Evolutionary conservation across 805 yeast species (phyloP), one percentile per base, ranked within the genome.

Genomic region (Teunomyces barrocoloradensis): DNA sequence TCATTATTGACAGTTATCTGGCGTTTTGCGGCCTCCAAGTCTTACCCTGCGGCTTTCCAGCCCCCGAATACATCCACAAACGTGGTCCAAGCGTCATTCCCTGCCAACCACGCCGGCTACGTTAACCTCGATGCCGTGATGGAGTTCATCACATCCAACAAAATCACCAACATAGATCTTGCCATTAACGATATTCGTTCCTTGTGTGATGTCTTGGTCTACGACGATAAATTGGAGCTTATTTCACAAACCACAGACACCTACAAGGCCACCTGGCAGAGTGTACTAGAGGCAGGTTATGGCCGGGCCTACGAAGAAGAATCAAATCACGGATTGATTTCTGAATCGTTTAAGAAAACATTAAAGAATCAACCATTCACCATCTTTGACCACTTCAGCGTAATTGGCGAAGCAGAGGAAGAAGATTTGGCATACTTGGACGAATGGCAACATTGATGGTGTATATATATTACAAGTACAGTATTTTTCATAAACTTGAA

Each of bases 191-290:
- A 94, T 62, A 84, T 94, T 42, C 74, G 90, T 48, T 74, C 95
- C 0, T 71, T 94, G 18, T 89, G 97, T 64, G 95, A 90, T 53
- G 97, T 94, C 12, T 69, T 94, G 40, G 82, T 86, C 1, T 89
- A 77, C 64, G 99, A 94, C 59, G 96, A 90, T 57, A 87, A 84
- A 63, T 63, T 94, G 43, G 97, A 90, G 60, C 71, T 76, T 46
- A 73, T 82, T 2, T 56, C 55, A 23, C 74, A 75, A 36, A 71
- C 79, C 25, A 83, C 73, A 2, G 79, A 84, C 53, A 78, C 82
- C 38, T 92, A 85, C 65, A 81, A 78, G 57, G 94, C 95, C 0
- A 86, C 96, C 1, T 84, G 92, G 82, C 89, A 85, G 55, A 84
- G 91, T 59, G 83, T 87, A 1, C 64, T 86, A 38, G 91, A 84